A percentile compares a stretch with the other conserved stretches of the same genome.
These are phyloP conservation scores for Syzygium syzygioides DNA, from an alignment of 441 rosid genomes.

Conservation along the genomic window DNA sequence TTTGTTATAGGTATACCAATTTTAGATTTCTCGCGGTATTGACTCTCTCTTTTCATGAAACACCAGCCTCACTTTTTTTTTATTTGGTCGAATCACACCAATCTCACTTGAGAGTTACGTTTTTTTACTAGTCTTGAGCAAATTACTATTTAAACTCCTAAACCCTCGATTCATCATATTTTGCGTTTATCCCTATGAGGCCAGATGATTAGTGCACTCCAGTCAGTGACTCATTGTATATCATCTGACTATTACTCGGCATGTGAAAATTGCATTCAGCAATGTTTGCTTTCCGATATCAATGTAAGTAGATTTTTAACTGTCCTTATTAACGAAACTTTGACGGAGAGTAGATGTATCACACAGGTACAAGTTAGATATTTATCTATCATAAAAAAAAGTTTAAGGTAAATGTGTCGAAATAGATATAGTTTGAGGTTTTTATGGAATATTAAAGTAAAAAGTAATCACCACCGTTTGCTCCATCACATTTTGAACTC, in stretches of 20 bases:
- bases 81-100: not conserved
- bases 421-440: too few species aligned
- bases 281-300: not conserved
- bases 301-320: not conserved
- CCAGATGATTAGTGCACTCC: not conserved
- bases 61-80: not conserved
- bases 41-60: not conserved
- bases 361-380: too few species aligned
- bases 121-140: not conserved
- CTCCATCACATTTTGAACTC: too few species aligned
- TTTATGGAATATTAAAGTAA: too few species aligned
- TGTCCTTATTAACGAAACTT: too few species aligned
- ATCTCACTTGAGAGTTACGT: not conserved
- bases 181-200: not conserved
- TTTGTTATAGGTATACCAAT: too few species aligned
- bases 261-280: not conserved
- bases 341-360: too few species aligned
- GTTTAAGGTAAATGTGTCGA: too few species aligned
- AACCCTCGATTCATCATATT: not conserved
- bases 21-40: not conserved
- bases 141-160: not conserved
- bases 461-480: too few species aligned
- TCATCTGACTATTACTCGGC: not conserved
- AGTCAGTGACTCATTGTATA: not conserved
- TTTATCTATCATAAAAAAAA: too few species aligned